Percentiles rank a stretch among this genome's conserved stretches.
These are phyloP conservation scores for Plasmodium chabaudi DNA, from an alignment of 169 alveolate species.

Conservation along the genomic window DNA sequence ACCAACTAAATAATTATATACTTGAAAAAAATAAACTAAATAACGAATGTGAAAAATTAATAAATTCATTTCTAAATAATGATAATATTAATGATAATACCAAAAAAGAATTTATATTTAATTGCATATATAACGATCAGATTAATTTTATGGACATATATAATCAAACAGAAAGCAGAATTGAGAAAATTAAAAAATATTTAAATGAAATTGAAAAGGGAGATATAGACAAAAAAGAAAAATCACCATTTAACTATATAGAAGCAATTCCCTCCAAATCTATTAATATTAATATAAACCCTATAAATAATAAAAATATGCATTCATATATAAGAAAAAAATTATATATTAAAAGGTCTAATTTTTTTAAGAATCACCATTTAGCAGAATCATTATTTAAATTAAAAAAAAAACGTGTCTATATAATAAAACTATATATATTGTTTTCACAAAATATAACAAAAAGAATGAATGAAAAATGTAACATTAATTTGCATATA, in stretches of 20 bases:
- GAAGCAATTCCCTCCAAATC: not conserved
- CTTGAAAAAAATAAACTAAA: conserved; percentile 5
- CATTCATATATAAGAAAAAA: not conserved
- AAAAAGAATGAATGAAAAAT: not conserved
- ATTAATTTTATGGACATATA: conserved; percentile 10
- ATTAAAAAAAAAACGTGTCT: not conserved
- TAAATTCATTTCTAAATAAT: not conserved
- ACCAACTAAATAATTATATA: conserved; percentile 2
- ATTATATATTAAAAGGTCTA: conserved; percentile 10
- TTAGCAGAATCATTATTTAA: not conserved
- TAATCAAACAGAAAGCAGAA: conserved; percentile 40
- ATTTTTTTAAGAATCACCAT: conserved; percentile 5
- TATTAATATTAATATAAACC: too few species aligned
- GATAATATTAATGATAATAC: not conserved
- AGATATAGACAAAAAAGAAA: not conserved
- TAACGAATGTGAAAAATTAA: conserved; percentile 12
- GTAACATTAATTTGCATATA: not conserved
- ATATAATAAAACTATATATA: conserved; percentile 14
- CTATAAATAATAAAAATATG: too few species aligned
- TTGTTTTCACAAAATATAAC: not conserved
- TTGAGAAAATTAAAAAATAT: conserved; percentile 19
- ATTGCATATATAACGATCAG: conserved; percentile 14
- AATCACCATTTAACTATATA: not conserved
- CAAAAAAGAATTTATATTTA: conserved; percentile 6
- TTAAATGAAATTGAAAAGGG: conserved; percentile 5